Base-by-base conservation (phyloP, 345 rosid genomes). In the Combretum micranthum region DNA sequence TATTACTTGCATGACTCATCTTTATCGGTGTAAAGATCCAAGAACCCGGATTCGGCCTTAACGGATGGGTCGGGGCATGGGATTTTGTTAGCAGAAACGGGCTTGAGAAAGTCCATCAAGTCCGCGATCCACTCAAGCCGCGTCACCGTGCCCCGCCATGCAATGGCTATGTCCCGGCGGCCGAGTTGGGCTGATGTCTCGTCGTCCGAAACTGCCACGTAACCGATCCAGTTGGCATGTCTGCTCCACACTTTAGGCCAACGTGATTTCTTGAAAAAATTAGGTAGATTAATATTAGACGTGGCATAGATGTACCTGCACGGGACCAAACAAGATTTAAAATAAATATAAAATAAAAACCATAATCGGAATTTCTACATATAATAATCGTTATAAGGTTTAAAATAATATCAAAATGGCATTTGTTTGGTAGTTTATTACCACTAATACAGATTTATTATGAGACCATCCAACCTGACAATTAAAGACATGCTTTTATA, bases 241-340 rank as follows among this genome's bases (percentile, higher is more conserved):
- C 64, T 75, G 78, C 94, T 85, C 97, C 96, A 87, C 13, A 87
- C 77, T 23, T 85, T 90, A 0, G 90, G 94, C 95, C 93, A 87
- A 15, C 93, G 67, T 2, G 97, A 90, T 56, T 72, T 76, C 56
- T 80, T 87, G 77, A 90, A 90, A 61, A 90, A 84, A 68, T 83
- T 90, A 0, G 97, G 95, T 52, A 90, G 84, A 37, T 85, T 80
- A 23, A 90, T 75, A 59, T 77, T 83, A 9, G 87, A 76, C 20
- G 96, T 85, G 4, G 94, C 96, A 79, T 73, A 87, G 62, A 85
- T 75, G 43, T 85, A 82, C 32, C 39, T 32, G 39, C 39, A 32
- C 39, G 1, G 9, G 39, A 25, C 26, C 10, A 32, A 32, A 9
- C 39, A 32, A 32, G 9, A 4, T 32, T 32, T 32, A 5, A 32